Conservation (phyloP, 169 alveolate genomes). For the Plasmodium ovale region DNA sequence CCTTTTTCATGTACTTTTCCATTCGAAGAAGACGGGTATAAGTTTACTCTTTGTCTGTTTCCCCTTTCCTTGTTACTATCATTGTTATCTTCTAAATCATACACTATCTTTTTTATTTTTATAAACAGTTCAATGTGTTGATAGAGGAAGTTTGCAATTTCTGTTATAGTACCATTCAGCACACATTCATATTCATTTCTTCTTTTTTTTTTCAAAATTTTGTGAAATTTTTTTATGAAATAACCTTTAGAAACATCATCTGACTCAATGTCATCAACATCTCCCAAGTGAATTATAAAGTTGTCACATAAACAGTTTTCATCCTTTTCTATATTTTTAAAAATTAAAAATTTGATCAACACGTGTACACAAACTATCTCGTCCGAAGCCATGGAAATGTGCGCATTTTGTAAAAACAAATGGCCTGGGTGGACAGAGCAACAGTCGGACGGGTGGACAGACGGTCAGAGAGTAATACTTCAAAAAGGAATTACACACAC, state of each 20-base stretch:
- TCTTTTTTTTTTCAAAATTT: constrained; percentile 21
- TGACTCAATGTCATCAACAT: constrained; percentile 50
- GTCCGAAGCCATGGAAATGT: constrained; percentile 52
- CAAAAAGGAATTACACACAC: too few species aligned
- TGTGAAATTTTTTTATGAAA: constrained; percentile 43
- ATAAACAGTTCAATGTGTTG: constrained; percentile 44
- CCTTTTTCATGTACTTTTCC: neutral
- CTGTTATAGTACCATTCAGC: constrained; percentile 56
- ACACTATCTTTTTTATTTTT: constrained; percentile 27
- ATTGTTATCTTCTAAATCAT: neutral
- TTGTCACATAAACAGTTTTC: constrained; percentile 48
- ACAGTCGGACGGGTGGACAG: neutral
- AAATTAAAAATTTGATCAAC: constrained; percentile 42
- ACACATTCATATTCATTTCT: constrained; percentile 72
- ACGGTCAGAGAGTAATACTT: too few species aligned
- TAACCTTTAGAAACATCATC: constrained; percentile 36
- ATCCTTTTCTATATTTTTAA: constrained; percentile 45
- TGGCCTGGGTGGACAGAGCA: neutral
- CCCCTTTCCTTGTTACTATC: neutral
- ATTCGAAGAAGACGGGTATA: too few species aligned
- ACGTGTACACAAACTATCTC: constrained; percentile 59
- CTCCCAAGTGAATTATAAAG: constrained; percentile 32
- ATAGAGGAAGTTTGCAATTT: constrained; percentile 40
- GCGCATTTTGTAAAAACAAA: constrained; percentile 3
- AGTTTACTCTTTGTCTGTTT: too few species aligned